Evolutionary conservation across 441 rosid species (phyloP).

Genomic region (Pelargonium fulgidum): DNA sequence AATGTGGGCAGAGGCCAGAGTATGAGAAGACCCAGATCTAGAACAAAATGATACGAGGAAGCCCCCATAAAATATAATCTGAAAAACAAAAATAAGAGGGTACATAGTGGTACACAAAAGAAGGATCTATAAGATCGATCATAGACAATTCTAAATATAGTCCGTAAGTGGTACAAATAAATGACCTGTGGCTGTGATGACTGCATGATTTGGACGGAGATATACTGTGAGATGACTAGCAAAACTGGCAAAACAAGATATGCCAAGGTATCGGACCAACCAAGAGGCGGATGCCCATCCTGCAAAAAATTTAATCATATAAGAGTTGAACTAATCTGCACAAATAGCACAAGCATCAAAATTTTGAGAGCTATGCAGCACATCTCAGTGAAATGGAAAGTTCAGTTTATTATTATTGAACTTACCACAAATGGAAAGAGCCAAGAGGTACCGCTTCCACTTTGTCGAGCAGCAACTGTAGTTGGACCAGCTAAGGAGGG

Average conservation of each 20-base stretch:
- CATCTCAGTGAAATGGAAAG: too few relatives aligned
- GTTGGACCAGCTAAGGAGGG: slow-evolving; percentile 95
- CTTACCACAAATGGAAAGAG: slow-evolving; percentile 83
- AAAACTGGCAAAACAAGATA: slow-evolving; percentile 80
- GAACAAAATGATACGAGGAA: too few relatives aligned
- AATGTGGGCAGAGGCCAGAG: too few relatives aligned
- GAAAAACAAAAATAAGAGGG: too few relatives aligned
- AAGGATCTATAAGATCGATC: too few relatives aligned
- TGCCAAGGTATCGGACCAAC: slow-evolving; percentile 82
- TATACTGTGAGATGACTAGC: slow-evolving; percentile 60
- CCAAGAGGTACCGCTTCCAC: slow-evolving; percentile 85
- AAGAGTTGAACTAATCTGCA: not conserved
- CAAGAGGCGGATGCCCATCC: slow-evolving; percentile 98
- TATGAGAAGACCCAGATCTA: too few relatives aligned
- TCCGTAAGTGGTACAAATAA: not conserved
- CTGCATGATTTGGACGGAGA: slow-evolving; percentile 86
- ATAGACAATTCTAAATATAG: too few relatives aligned
- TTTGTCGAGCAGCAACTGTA: slow-evolving; percentile 75
- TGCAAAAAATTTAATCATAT: slow-evolving; percentile 21
- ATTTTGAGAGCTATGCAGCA: not conserved
- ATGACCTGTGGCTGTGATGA: slow-evolving; percentile 42
- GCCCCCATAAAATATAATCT: too few relatives aligned
- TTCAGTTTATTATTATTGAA: slow-evolving; percentile 9
- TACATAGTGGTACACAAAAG: too few relatives aligned
- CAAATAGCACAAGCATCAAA: not conserved